Conservation (phyloP, 1,284 basidiomycete species). For the Tremellales sp. region DNA sequence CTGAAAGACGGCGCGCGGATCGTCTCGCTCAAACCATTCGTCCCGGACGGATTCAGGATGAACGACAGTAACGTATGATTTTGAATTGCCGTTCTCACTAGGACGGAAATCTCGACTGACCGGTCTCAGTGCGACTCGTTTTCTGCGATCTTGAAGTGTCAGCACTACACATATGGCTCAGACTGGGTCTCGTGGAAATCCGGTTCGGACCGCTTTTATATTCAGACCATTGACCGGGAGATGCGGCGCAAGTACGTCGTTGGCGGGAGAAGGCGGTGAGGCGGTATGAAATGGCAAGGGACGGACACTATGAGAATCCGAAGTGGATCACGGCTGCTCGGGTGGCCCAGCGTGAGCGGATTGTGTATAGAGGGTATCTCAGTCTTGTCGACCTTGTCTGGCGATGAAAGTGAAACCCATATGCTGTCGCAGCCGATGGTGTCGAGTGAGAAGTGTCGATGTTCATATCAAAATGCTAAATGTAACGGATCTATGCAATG, state of each 20-base stretch:
- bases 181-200: conserved; percentile 48
- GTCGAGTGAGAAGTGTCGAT: too few species aligned
- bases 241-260: conserved; percentile 32
- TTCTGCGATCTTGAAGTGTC: conserved; percentile 36
- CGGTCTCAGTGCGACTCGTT: conserved; percentile 44
- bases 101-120: background rate
- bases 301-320: too few species aligned
- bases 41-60: conserved; percentile 52
- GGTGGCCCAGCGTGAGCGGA: too few species aligned
- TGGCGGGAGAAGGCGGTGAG: conserved; percentile 17
- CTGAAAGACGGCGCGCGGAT: conserved; percentile 54
- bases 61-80: conserved; percentile 49
- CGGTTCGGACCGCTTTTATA: conserved; percentile 38
- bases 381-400: too few species aligned
- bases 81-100: background rate
- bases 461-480: too few species aligned
- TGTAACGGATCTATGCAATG: too few species aligned
- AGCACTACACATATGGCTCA: conserved; percentile 33
- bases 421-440: too few species aligned
- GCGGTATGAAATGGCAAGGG: background rate
- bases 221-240: conserved; percentile 39
- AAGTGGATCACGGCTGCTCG: too few species aligned
- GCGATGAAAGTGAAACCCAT: too few species aligned
- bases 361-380: too few species aligned
- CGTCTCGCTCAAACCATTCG: conserved; percentile 55